These are phyloP conservation scores for Paxillus ammoniavirescens DNA, from an alignment of 768 basidiomycete genomes.

Conservation along the genomic window DNA sequence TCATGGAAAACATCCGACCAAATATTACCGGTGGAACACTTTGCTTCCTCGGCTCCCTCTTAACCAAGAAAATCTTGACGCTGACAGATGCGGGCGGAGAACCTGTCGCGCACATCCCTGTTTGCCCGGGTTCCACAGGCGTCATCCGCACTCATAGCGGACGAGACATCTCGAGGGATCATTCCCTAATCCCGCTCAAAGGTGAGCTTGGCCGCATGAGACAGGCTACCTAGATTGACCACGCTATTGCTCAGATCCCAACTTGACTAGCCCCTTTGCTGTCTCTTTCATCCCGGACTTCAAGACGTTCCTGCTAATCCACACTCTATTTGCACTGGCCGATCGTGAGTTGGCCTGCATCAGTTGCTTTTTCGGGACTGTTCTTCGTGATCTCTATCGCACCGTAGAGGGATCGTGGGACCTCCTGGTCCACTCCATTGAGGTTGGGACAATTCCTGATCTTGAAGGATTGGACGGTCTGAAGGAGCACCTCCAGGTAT, in stretches of 20 bases:
- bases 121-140: neutral
- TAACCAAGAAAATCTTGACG: neutral
- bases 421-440: neutral
- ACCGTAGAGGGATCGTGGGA: slow-evolving; percentile 5
- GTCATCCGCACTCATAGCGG: neutral
- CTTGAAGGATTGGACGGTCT: neutral
- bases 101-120: neutral
- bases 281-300: neutral
- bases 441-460: slow-evolving; percentile 5
- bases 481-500: neutral
- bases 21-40: neutral
- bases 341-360: neutral
- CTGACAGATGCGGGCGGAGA: neutral
- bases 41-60: neutral
- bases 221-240: neutral
- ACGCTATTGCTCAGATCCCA: neutral
- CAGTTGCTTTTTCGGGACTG: neutral
- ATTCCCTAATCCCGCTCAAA: neutral
- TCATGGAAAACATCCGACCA: neutral
- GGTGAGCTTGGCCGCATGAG: neutral
- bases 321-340: slow-evolving; percentile 7
- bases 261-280: neutral
- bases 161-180: neutral
- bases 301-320: slow-evolving; percentile 5
- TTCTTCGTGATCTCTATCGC: slow-evolving; percentile 1